These are phyloP conservation scores for Pichia thaimueangensis DNA, from an alignment of 805 yeast genomes.

Conservation along the genomic window DNA sequence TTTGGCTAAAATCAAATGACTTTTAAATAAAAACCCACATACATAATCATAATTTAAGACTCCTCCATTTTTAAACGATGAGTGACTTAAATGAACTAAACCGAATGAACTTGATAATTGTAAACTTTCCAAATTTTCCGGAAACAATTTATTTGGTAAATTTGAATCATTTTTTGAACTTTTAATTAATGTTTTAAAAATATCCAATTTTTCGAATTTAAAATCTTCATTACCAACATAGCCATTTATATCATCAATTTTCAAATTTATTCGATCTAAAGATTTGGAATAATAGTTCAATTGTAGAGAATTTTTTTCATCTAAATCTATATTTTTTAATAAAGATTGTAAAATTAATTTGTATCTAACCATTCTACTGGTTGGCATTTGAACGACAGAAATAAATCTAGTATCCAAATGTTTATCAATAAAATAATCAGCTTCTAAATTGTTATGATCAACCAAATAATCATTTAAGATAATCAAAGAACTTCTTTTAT, in stretches of 20 bases:
- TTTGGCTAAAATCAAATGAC: constrained; percentile 40
- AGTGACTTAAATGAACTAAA: constrained; percentile 34
- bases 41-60: constrained; percentile 16
- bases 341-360: constrained; percentile 43
- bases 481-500: constrained; percentile 18
- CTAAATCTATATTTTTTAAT: constrained; percentile 21
- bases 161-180: constrained; percentile 7
- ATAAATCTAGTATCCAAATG: constrained; percentile 44
- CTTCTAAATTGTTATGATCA: constrained; percentile 15
- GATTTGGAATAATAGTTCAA: constrained; percentile 22
- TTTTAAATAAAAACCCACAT: constrained; percentile 42
- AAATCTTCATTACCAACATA: constrained; percentile 17
- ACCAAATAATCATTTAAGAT: constrained; percentile 25
- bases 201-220: constrained; percentile 15
- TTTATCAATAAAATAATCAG: constrained; percentile 31
- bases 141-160: constrained; percentile 25
- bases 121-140: constrained; percentile 43
- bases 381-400: constrained; percentile 50
- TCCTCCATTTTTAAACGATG: neutral
- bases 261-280: constrained; percentile 18
- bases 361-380: constrained; percentile 44
- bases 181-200: constrained; percentile 16
- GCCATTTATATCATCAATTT: constrained; percentile 21
- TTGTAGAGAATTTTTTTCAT: constrained; percentile 17
- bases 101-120: constrained; percentile 38